A percentile compares a stretch with the other conserved stretches of the same genome.
Evolutionary conservation across 768 basidiomycete genomes (phyloP).

Genomic region (Leccinellum luteum): DNA sequence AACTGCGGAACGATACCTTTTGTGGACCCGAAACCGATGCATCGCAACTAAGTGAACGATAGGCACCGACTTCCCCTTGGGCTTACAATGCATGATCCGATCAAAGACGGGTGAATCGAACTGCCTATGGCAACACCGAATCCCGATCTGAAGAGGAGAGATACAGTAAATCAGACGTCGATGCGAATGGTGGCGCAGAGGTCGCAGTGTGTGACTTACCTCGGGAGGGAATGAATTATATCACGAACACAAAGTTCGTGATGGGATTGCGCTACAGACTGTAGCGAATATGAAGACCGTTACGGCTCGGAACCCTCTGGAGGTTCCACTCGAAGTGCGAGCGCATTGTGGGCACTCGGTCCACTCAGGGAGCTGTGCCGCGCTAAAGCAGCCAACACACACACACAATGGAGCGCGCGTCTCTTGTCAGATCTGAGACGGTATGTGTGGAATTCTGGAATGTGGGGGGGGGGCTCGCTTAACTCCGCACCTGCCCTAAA

Average conservation of each 20-base stretch:
- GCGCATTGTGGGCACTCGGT: too few relatives aligned
- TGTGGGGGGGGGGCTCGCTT: slow-evolving; percentile 10
- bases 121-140: neutral
- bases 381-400: too few relatives aligned
- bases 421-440: too few relatives aligned
- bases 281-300: neutral
- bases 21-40: neutral
- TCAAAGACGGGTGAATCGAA: neutral
- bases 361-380: too few relatives aligned
- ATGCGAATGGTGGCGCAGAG: neutral
- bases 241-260: neutral
- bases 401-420: too few relatives aligned
- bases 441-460: too few relatives aligned
- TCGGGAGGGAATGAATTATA: neutral
- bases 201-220: neutral
- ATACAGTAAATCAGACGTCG: neutral
- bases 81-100: neutral
- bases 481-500: slow-evolving; percentile 38
- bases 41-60: neutral
- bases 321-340: neutral
- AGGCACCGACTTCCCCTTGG: neutral
- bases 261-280: neutral
- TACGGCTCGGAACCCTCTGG: too few relatives aligned
- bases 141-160: neutral
- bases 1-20: neutral